Percentiles rank a stretch among this genome's conserved stretches.
Conservation (phyloP, 2,329 filamentous ascomycete genomes). For the Tolypocladium endophyticum region DNA sequence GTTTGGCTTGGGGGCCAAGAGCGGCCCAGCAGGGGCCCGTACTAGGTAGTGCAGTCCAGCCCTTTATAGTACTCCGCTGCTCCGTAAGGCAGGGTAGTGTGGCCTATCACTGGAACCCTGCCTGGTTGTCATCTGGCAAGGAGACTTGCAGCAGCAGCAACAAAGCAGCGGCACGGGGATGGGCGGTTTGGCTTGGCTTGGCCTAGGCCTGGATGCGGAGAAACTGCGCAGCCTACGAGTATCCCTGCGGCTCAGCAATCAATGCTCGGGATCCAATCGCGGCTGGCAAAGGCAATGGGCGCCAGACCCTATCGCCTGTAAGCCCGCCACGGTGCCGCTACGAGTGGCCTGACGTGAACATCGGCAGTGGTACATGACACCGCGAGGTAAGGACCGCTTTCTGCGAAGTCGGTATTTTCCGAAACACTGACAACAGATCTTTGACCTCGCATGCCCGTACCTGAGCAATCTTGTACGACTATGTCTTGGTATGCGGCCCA, state of each 20-base stretch:
- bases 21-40: neutral
- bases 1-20: neutral
- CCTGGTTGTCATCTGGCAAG: neutral
- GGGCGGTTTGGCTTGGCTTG: neutral
- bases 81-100: no score
- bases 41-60: neutral
- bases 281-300: neutral
- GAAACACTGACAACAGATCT: neutral
- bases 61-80: no score
- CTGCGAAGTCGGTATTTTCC: neutral
- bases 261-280: neutral
- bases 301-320: neutral
- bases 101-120: no score
- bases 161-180: neutral
- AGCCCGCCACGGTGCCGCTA: neutral
- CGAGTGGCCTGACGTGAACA: neutral
- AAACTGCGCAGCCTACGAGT: neutral
- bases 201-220: neutral
- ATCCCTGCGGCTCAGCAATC: neutral
- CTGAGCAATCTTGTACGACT: no score
- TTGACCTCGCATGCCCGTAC: neutral
- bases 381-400: no score
- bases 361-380: no score
- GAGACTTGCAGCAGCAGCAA: neutral
- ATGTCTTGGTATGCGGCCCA: no score